Evolutionary conservation across 176 grass and related monocot genomes (phyloP), one percentile per base, ranked within the genome.

Genomic region (Ensete ventricosum): DNA sequence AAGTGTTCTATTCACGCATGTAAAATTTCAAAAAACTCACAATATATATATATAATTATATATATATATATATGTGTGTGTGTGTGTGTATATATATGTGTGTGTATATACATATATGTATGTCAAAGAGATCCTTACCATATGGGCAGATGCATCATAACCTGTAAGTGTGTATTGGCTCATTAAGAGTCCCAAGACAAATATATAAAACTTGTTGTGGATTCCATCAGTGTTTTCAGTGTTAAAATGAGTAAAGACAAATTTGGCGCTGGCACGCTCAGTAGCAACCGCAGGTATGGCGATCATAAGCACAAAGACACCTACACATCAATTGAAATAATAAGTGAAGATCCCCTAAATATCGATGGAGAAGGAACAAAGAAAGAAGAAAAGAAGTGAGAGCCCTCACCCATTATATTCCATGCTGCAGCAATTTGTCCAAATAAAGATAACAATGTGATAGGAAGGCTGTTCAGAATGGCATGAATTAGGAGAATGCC

Each of bases 241-340:
- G 84, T 99, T 99, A 52, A 99, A 91, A 80, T 94, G 86, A 43
- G 90, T 87, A 83, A 99, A 99, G 1, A 94, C 90, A 69, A 91
- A 99, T 69, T 94, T 84, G 5, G 81, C 80, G 20, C 88, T 99
- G 2, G 88, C 90, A 69, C 88, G 82, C 83, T 99, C 86, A 19
- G 90, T 99, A 8, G 95, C 84, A 8, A 94, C 86, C 20, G 82
- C 60, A 0, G 94, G 95, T 63, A 99, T 88, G 52, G 84, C 59
- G 19, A 88, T 85, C 88, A 99, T 94, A 63, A 99, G 54, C 1
- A 94, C 88, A 75, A 99, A 89, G 23, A 94, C 88, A 54, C 88
- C 90, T 93, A 74, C 0, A 3, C 34, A 43, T 43, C 34, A 43
- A 43, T 43, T 43, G 34, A 43, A 43, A 43, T 43, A 43, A 43